Base-by-base conservation (phyloP, 106 monocot species). In the Chionographis japonica region DNA sequence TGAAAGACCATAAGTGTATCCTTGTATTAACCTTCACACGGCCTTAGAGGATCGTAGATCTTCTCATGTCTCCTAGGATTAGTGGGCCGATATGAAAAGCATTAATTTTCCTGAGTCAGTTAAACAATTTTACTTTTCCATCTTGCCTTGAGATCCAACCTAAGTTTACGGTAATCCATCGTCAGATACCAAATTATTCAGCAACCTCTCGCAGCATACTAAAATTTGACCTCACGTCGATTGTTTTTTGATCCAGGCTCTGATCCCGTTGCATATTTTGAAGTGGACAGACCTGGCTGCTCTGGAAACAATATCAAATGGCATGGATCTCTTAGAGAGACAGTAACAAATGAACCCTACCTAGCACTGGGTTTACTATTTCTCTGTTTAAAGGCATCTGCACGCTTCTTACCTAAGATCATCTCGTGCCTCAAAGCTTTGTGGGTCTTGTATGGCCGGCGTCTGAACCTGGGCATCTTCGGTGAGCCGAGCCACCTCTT, bases 401-500 rank as follows among this genome's bases (percentile, higher is more conserved):
- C 71, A 2, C 76, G 36, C 52, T 59, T 84, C 66, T 55, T 92
- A 39, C 80, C 89, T 12, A 58, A 65, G 7, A 4, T 89, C 14
- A 12, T 77, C 37, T 74, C 63, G 10, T 64, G 40, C 18, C 2
- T 90, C 50, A 83, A 85, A 70, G 61, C 74, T 11, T 67, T 83
- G 13, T 79, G 78, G 76, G 40, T 61, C 6, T 41, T 53, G 2
- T 62, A 77, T 36, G 60, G 60, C 8, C 72, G 65, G 69, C 67
- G 59, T 66, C 35, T 84, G 20, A 81, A 95, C 46, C 49, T 76
- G 66, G 79, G 64, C 10, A 72, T 95, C 50, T 62, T 81, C 42
- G 77, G 83, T 8, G 91, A 79, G 68, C 62, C 75, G 58, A 66
- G 67, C 18, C 95, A 82, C 7, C 66, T 92, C 1, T 63, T 95